Base-by-base conservation (phyloP, 805 yeast species). In the Barnettozyma sucrosica region DNA sequence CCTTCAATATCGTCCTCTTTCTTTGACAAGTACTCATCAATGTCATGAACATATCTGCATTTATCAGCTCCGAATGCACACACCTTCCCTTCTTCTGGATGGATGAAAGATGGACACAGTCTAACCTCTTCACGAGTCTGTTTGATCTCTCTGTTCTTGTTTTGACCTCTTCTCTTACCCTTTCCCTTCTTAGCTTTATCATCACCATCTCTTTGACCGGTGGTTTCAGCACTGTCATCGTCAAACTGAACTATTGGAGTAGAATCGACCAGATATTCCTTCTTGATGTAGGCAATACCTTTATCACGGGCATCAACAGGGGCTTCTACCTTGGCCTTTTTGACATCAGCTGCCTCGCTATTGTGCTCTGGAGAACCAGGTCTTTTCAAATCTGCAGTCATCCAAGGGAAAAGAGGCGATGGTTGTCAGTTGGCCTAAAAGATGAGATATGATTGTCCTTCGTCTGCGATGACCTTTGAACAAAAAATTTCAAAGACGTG, bases 21-120 rank as follows among this genome's bases (percentile, higher is more conserved):
- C 21, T 76, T 63, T 0, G 61, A 67, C 26, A 93, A 63, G 58
- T 89, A 93, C 41, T 65, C 71, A 3, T 71, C 74, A 21, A 89
- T 62, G 66, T 89, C 85, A 67, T 93, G 99, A 41, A 81, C 77
- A 61, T 74, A 85, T 50, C 83, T 75, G 70, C 99, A 93, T 43
- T 69, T 70, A 16, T 76, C 85, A 11, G 80, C 77, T 14, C 92
- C 93, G 57, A 75, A 81, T 20, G 77, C 67, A 64, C 95, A 86
- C 34, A 62, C 68, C 43, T 55, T 54, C 10, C 59, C 59, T 30
- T 64, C 63, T 11, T 68, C 76, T 2, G 83, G 85, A 54, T 82
- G 85, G 19, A 82, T 66, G 36, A 78, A 69, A 25, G 81, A 69
- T 1, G 80, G 72, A 67, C 97, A 90, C 46, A 89, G 62, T 55